Evolutionary conservation across 306 rosid genomes (phyloP).

Genomic region (Gastrolobium bilobum): DNA sequence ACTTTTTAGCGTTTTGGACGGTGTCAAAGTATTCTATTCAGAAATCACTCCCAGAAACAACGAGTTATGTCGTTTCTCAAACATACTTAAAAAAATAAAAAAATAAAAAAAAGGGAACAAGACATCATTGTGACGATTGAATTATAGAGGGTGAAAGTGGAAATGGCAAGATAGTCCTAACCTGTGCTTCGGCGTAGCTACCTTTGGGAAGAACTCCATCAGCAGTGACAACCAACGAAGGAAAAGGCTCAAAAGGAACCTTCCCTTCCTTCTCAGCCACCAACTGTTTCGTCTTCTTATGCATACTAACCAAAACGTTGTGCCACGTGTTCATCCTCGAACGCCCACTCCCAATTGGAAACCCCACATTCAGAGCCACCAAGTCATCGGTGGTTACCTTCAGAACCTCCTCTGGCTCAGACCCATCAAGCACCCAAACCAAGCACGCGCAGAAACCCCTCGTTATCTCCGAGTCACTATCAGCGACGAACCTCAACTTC

Average conservation of each 20-base stretch:
- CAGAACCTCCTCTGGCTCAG: constrained; percentile 75
- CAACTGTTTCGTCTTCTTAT: constrained; percentile 80
- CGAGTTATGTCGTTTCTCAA: background rate
- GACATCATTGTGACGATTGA: background rate
- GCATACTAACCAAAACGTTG: constrained; percentile 85
- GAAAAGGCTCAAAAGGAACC: constrained; percentile 73
- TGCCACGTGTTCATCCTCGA: constrained; percentile 97
- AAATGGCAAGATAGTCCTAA: constrained; percentile 46
- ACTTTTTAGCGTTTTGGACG: background rate
- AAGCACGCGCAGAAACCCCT: constrained; percentile 83
- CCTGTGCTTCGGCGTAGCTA: constrained; percentile 96
- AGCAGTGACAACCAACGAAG: constrained; percentile 73
- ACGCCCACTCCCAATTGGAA: constrained; percentile 61
- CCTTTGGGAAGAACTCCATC: constrained; percentile 85
- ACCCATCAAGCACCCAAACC: constrained; percentile 79
- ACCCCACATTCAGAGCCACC: constrained; percentile 71
- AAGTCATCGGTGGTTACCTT: constrained; percentile 71
- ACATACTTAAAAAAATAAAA: background rate
- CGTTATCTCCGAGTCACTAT: constrained; percentile 91
- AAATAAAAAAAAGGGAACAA: background rate
- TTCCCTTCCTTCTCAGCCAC: constrained; percentile 74
- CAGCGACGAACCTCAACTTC: constrained; percentile 74
- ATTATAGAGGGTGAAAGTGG: background rate
- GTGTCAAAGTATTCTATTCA: background rate
- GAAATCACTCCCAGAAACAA: background rate